Evolutionary conservation across 2,329 filamentous ascomycete species (phyloP), one percentile per base, ranked within the genome.

Genomic region (Cladosporium sp.): DNA sequence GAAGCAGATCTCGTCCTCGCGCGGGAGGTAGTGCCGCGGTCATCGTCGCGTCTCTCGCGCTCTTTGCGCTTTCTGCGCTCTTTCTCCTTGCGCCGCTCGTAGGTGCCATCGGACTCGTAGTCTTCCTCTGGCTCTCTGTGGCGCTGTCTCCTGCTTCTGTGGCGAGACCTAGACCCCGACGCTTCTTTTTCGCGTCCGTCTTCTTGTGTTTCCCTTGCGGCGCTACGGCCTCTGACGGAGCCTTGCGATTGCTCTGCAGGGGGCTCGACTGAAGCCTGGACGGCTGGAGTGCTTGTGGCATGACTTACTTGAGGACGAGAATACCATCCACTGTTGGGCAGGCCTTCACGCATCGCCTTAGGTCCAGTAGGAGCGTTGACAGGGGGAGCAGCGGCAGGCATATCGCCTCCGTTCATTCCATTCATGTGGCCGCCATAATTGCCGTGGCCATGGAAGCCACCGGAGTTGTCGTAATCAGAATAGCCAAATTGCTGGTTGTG

Each of bases 341-440:
- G 83, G 34, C 93, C 92, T 78, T 95, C 90, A 69, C 94, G 87
- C 92, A 98, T 96, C 21, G 95, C 95, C 79, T 95, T 93, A 58
- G 95, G 95, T 11, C 93, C 95, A 64, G 91, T 96, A 32, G 95
- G 95, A 32, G 95, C 95, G 80, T 78, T 77, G 61, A 76, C 65
- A 5, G 77, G 77, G 26, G 77, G 76, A 61, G 75, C 74, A 41
- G 54, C 28, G 4, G 21, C 44, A 8, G 61, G 12, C 61, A 64
- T 64, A 21, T 62, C 44, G 59, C 44, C 44, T n/a, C 61, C 61
- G 10, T 47, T 47, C 41, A 64, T 55, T 41, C 36, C 36, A 15
- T 63, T 63, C 24, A 64, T 44, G 6, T 32, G 81, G 44, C 80
- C 79, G 65, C 78, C 73, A 68, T 81, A 83, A 36, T 80, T 80